A percentile compares a stretch with the other conserved stretches of the same genome.
Evolutionary conservation across 257 asterid species (phyloP).

Genomic region (Perilla frutescens): DNA sequence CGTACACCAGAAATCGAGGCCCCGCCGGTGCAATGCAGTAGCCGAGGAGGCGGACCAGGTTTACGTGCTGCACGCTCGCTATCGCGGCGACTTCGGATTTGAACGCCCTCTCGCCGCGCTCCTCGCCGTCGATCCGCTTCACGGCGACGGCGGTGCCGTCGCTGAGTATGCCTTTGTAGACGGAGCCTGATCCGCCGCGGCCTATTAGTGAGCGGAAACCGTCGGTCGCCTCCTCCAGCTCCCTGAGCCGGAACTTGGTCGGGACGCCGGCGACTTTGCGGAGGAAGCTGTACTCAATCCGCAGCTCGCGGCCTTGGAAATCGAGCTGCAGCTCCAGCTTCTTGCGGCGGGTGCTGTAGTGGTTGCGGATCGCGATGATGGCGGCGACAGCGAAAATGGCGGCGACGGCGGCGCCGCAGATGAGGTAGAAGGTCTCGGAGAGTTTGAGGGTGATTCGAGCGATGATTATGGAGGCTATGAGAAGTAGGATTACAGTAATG

Average conservation of each 20-base stretch:
- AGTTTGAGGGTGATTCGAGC: constrained; percentile 54
- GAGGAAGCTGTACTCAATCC: constrained; percentile 81
- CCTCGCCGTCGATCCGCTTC: constrained; percentile 76
- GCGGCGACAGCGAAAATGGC: constrained; percentile 55
- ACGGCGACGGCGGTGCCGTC: constrained; percentile 75
- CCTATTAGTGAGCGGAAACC: constrained; percentile 63
- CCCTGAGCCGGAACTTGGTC: constrained; percentile 64
- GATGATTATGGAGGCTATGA: constrained; percentile 46
- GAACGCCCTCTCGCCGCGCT: constrained; percentile 65
- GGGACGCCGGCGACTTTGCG: constrained; percentile 87
- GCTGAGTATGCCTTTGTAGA: constrained; percentile 63
- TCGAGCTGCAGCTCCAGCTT: constrained; percentile 52
- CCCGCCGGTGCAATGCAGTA: constrained; percentile 56
- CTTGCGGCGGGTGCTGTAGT: constrained; percentile 45
- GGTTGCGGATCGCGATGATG: constrained; percentile 42
- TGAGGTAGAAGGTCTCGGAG: constrained; percentile 56
- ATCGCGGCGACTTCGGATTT: constrained; percentile 81
- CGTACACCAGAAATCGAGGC: constrained; percentile 66
- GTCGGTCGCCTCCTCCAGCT: constrained; percentile 74
- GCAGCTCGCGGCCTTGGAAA: constrained; percentile 69
- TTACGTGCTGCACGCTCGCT: constrained; percentile 79
- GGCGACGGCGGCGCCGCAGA: constrained; percentile 64
- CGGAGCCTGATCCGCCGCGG: constrained; percentile 70
- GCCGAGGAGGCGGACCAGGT: constrained; percentile 77
- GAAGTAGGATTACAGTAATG: constrained; percentile 34